Evolutionary conservation across 1,284 basidiomycete species (phyloP).

Genomic region (Garcileccinum viscosum): DNA sequence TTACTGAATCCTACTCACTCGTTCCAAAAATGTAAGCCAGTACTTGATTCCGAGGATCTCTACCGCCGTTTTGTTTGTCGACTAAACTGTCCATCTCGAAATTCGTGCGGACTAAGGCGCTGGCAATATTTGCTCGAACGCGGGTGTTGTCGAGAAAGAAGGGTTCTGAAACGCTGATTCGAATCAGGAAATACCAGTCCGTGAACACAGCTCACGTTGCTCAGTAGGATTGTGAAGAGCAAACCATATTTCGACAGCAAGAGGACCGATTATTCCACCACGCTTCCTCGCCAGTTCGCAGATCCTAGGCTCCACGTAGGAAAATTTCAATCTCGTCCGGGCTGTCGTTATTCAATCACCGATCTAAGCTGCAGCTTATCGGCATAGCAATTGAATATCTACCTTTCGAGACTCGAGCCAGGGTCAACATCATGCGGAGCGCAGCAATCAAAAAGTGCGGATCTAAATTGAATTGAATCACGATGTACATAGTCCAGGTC

Average conservation of each 20-base stretch:
- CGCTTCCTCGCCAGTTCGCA: neutral
- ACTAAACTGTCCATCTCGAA: neutral
- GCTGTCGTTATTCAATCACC: neutral
- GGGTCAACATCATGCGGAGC: neutral
- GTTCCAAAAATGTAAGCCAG: neutral
- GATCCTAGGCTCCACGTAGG: neutral
- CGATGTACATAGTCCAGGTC: neutral
- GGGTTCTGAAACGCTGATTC: neutral
- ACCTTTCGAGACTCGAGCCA: neutral
- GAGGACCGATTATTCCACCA: neutral
- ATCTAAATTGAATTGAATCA: neutral
- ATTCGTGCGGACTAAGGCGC: neutral
- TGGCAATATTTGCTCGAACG: neutral
- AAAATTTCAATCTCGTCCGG: neutral
- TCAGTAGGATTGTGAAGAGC: neutral
- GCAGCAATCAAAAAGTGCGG: neutral
- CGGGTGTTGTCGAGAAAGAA: neutral
- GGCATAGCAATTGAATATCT: neutral
- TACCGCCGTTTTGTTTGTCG: neutral
- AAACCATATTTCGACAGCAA: constrained; percentile 2
- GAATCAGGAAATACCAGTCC: neutral
- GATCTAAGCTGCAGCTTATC: neutral
- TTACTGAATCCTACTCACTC: neutral
- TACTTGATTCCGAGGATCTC: neutral
- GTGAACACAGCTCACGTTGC: neutral